These are phyloP conservation scores for Berberis thunbergii DNA, from an alignment of 164 flowering plant species.

Conservation along the genomic window DNA sequence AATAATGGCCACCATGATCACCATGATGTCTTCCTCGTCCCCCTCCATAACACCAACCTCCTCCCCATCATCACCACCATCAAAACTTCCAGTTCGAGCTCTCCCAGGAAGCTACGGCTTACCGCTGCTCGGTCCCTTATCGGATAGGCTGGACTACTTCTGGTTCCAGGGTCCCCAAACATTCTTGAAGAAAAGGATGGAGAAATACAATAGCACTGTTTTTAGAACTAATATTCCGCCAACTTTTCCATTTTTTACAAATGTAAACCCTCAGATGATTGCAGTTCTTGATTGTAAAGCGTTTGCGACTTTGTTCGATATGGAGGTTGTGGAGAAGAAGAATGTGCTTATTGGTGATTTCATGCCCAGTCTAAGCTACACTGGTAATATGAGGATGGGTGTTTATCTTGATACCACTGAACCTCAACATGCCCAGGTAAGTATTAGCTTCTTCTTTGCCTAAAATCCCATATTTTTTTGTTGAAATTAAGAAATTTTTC, in stretches of 20 bases:
- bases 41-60: constrained; percentile 1
- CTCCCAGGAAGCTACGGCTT: constrained; percentile 78
- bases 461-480: too few species aligned
- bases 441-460: neutral
- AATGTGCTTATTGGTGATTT: constrained; percentile 71
- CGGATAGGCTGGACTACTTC: constrained; percentile 71
- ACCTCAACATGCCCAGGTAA: constrained; percentile 58
- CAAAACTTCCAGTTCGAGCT: constrained; percentile 32
- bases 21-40: neutral
- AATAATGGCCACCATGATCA: too few species aligned
- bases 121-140: constrained; percentile 67
- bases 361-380: constrained; percentile 71
- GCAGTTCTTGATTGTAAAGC: constrained; percentile 71
- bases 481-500: too few species aligned
- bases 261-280: constrained; percentile 62
- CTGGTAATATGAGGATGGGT: constrained; percentile 59
- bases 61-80: constrained; percentile 13
- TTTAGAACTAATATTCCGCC: constrained; percentile 85
- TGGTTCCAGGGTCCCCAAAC: constrained; percentile 77
- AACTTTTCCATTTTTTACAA: constrained; percentile 47
- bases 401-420: constrained; percentile 81
- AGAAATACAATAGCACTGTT: constrained; percentile 69
- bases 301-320: constrained; percentile 65
- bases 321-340: constrained; percentile 69
- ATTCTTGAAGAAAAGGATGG: constrained; percentile 54